A percentile compares a stretch with the other conserved stretches of the same genome.
Conservation (phyloP, 2,329 filamentous ascomycete genomes). For the Ascochyta lentis region DNA sequence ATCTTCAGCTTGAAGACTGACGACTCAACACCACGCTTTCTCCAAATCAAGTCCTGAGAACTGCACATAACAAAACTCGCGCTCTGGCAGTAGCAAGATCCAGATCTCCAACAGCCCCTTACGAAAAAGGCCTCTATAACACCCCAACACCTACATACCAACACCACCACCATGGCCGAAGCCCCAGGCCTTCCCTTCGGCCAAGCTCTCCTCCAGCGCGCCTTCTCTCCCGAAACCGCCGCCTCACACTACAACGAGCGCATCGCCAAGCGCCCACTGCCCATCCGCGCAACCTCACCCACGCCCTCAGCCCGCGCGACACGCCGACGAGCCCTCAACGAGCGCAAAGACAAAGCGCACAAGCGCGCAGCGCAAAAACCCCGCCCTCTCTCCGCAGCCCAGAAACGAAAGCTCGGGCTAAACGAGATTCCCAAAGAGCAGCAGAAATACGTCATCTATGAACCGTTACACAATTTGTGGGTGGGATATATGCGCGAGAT, state of each 20-base stretch:
- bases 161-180: constrained; percentile 26
- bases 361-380: constrained; percentile 59
- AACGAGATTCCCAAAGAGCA: constrained; percentile 75
- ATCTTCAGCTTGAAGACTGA: background rate
- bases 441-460: constrained; percentile 76
- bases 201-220: constrained; percentile 72
- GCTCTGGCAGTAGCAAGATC: too few relatives aligned
- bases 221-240: constrained; percentile 77
- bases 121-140: background rate
- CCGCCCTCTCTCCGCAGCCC: constrained; percentile 76
- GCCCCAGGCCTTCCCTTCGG: constrained; percentile 26
- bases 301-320: constrained; percentile 52
- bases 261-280: constrained; percentile 80
- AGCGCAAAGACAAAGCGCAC: constrained; percentile 41
- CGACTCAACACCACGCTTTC: background rate
- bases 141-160: background rate
- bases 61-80: too few relatives aligned
- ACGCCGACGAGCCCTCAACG: constrained; percentile 61
- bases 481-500: constrained; percentile 83
- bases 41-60: background rate
- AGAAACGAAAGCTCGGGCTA: constrained; percentile 75
- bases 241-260: constrained; percentile 79
- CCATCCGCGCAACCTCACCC: constrained; percentile 78
- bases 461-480: constrained; percentile 81
- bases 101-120: background rate